phyloP scores from a whole-genome alignment of 2,329 filamentous ascomycete species.

The Penicillium decumbens region DNA sequence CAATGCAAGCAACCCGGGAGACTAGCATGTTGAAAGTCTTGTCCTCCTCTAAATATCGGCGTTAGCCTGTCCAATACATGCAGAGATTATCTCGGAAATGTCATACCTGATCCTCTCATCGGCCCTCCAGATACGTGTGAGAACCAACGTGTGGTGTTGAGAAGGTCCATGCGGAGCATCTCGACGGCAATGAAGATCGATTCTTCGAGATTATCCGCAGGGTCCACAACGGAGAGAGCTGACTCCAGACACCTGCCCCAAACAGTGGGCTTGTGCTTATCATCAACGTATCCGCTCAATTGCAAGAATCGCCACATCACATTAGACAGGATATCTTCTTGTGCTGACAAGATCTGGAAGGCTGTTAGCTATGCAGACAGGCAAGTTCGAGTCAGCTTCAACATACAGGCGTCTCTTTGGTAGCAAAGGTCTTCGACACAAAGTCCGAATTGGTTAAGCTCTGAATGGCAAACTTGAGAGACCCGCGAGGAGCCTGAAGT shows the following conservation, averaged over 20 bases:
- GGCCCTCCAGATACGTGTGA: conserved; percentile 54
- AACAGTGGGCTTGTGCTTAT: conserved; percentile 69
- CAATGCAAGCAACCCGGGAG: conserved; percentile 77
- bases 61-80: neutral
- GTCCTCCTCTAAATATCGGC: conserved; percentile 59
- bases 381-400: too few relatives aligned
- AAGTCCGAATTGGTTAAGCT: conserved; percentile 67
- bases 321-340: conserved; percentile 68
- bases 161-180: conserved; percentile 70
- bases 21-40: conserved; percentile 74
- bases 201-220: conserved; percentile 62
- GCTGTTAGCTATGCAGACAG: conserved; percentile 10
- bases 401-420: conserved; percentile 46
- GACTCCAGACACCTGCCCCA: conserved; percentile 78
- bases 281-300: conserved; percentile 76
- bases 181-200: conserved; percentile 79
- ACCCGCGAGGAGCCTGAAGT: conserved; percentile 28
- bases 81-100: neutral
- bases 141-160: conserved; percentile 67
- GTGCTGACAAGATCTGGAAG: conserved; percentile 52
- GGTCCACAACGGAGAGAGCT: conserved; percentile 60
- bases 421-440: conserved; percentile 61
- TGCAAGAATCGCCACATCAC: conserved; percentile 85
- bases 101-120: conserved; percentile 51
- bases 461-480: conserved; percentile 49